These are phyloP conservation scores for Testicularia cyperi DNA, from an alignment of 1,284 basidiomycete genomes.

Conservation along the genomic window DNA sequence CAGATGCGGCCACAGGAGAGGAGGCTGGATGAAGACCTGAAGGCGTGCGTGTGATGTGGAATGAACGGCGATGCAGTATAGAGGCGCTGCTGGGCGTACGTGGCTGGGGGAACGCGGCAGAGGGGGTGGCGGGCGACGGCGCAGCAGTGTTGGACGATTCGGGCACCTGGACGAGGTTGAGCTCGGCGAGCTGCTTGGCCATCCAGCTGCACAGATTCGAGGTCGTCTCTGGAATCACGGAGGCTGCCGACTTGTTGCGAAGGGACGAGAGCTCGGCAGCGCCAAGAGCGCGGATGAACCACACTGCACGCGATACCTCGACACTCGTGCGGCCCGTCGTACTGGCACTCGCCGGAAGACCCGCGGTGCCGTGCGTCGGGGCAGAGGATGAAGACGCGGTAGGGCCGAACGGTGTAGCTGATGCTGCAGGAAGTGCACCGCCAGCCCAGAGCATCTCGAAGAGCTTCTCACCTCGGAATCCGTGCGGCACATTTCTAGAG, in stretches of 20 bases:
- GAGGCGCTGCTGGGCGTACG: conserved; percentile 11
- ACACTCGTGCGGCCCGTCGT: conserved; percentile 64
- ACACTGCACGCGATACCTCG: conserved; percentile 81
- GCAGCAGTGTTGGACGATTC: conserved; percentile 24
- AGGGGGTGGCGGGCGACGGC: conserved; percentile 24
- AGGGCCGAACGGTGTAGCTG: no score
- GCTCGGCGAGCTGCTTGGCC: conserved; percentile 82
- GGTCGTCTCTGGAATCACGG: conserved; percentile 88
- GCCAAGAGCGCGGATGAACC: conserved; percentile 93
- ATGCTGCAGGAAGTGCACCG: conserved; percentile 16
- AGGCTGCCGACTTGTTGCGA: conserved; percentile 54
- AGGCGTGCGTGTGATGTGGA: conserved; percentile 14
- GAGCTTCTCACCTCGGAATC: conserved; percentile 85
- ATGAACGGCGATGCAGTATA: conserved; percentile 4
- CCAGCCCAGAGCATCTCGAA: conserved; percentile 78
- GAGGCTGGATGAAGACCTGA: conserved; percentile 8
- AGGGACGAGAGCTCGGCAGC: conserved; percentile 74
- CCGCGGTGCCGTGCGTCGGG: conserved; percentile 1
- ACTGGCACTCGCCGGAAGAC: conserved; percentile 59
- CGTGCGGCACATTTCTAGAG: conserved; percentile 85
- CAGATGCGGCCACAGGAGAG: conserved; percentile 4
- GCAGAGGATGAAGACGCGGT: conserved; percentile 5
- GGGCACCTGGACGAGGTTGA: conserved; percentile 59
- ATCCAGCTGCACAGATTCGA: conserved; percentile 81
- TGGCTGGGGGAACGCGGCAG: conserved; percentile 14